Conservation (phyloP, 495 filamentous ascomycete species). For the Venustampulla echinocandica region DNA sequence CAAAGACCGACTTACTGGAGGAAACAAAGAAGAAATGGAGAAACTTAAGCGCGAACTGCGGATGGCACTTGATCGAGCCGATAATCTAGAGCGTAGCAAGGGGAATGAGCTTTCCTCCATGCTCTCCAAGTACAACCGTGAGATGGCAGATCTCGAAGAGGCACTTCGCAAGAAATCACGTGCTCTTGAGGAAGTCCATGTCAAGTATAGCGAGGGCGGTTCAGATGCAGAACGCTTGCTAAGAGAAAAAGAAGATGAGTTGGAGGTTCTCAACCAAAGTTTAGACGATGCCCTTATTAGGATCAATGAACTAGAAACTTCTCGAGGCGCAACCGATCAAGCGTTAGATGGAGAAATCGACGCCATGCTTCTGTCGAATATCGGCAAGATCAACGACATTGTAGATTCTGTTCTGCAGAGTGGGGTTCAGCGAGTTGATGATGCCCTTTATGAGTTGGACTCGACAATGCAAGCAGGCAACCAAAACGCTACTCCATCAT, state of each 20-base stretch:
- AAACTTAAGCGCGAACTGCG: slow-evolving; percentile 95
- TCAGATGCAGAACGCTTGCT: slow-evolving; percentile 78
- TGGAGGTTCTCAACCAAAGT: slow-evolving; percentile 91
- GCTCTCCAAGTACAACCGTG: slow-evolving; percentile 90
- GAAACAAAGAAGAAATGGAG: slow-evolving; percentile 87
- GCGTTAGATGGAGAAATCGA: slow-evolving; percentile 88
- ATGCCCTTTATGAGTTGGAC: slow-evolving; percentile 93
- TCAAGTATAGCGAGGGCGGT: slow-evolving; percentile 67
- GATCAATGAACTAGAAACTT: slow-evolving; percentile 68
- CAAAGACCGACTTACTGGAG: slow-evolving; percentile 72
- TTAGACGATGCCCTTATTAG: slow-evolving; percentile 93
- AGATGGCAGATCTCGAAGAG: slow-evolving; percentile 94
- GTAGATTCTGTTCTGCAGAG: slow-evolving; percentile 94
- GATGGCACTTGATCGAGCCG: slow-evolving; percentile 83
- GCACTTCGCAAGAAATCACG: slow-evolving; percentile 81
- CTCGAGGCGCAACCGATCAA: slow-evolving; percentile 66
- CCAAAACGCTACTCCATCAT: slow-evolving; percentile 92
- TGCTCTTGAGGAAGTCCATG: slow-evolving; percentile 73
- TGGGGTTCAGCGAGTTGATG: slow-evolving; percentile 89
- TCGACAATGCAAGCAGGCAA: slow-evolving; percentile 98
- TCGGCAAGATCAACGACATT: slow-evolving; percentile 92
- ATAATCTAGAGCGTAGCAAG: slow-evolving; percentile 86
- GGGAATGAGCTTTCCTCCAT: slow-evolving; percentile 89
- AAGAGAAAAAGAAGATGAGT: slow-evolving; percentile 90
- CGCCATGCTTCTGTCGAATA: slow-evolving; percentile 69